phyloP scores from a whole-genome alignment of 73 alveolate genomes.

The Loxodes magnus region DNA sequence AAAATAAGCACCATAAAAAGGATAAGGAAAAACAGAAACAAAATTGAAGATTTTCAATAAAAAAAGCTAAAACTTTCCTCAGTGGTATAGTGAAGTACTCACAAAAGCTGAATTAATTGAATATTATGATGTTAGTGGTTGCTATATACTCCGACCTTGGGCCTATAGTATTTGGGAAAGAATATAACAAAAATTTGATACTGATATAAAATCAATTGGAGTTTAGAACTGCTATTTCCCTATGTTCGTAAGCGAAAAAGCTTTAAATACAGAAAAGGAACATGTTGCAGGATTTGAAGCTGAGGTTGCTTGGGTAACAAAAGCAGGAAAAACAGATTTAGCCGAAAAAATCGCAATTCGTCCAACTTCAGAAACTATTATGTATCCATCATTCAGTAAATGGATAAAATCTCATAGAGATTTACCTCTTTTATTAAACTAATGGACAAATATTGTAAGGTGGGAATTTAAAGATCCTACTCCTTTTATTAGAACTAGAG shows the following conservation, averaged over 20 bases:
- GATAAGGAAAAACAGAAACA: slow-evolving; percentile 43
- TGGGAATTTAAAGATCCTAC: slow-evolving; percentile 99
- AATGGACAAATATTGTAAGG: slow-evolving; percentile 98
- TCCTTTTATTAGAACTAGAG: slow-evolving; percentile 99
- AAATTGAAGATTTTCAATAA: slow-evolving; percentile 68
- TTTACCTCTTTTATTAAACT: slow-evolving; percentile 90
- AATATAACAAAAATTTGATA: slow-evolving; percentile 73
- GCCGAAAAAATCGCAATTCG: slow-evolving; percentile 96
- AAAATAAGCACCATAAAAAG: slow-evolving; percentile 35
- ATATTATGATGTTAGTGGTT: slow-evolving; percentile 98
- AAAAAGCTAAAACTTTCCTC: slow-evolving; percentile 78
- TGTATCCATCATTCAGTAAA: slow-evolving; percentile 98
- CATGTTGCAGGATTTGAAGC: slow-evolving; percentile 99
- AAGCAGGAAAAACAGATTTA: slow-evolving; percentile 86
- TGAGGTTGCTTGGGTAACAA: slow-evolving; percentile 99
- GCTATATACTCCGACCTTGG: slow-evolving; percentile 97
- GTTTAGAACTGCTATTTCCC: slow-evolving; percentile 98
- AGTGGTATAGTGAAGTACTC: slow-evolving; percentile 95
- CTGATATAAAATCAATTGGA: slow-evolving; percentile 70
- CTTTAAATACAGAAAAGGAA: slow-evolving; percentile 87
- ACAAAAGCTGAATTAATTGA: slow-evolving; percentile 97
- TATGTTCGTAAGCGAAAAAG: slow-evolving; percentile 92
- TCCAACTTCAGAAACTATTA: slow-evolving; percentile 99
- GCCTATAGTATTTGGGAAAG: slow-evolving; percentile 96
- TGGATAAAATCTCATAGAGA: slow-evolving; percentile 99